Conservation (phyloP, 495 filamentous ascomycete genomes). For the Trichoderma orchidacearum region DNA sequence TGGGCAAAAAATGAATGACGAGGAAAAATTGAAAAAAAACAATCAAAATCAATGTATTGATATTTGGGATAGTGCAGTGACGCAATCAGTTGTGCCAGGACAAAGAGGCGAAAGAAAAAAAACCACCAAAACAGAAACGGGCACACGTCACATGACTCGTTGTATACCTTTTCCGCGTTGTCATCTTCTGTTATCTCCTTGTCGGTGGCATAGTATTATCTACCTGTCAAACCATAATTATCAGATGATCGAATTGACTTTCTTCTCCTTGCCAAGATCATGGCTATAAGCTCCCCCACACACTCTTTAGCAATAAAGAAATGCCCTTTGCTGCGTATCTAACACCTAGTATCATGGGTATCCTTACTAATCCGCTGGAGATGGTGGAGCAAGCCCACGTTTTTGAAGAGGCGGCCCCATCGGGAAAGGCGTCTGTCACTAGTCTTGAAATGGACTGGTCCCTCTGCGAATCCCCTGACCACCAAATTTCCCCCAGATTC, state of each 20-base stretch:
- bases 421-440: background rate
- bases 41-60: background rate
- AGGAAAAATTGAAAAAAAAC: background rate
- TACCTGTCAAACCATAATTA: too few relatives aligned
- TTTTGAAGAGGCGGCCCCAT: background rate
- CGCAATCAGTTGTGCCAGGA: background rate
- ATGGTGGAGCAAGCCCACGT: background rate
- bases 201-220: too few relatives aligned
- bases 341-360: too few relatives aligned
- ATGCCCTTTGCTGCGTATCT: too few relatives aligned
- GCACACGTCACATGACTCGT: too few relatives aligned
- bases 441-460: background rate
- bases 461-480: background rate
- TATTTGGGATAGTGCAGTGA: background rate
- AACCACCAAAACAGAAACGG: background rate
- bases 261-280: too few relatives aligned
- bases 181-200: too few relatives aligned
- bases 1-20: background rate
- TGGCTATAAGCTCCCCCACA: too few relatives aligned
- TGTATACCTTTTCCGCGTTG: too few relatives aligned
- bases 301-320: too few relatives aligned
- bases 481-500: background rate
- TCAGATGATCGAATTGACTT: too few relatives aligned
- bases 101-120: background rate
- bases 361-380: background rate